Conservation (phyloP, 2,329 filamentous ascomycete species). For the Aureobasidium zeae region DNA sequence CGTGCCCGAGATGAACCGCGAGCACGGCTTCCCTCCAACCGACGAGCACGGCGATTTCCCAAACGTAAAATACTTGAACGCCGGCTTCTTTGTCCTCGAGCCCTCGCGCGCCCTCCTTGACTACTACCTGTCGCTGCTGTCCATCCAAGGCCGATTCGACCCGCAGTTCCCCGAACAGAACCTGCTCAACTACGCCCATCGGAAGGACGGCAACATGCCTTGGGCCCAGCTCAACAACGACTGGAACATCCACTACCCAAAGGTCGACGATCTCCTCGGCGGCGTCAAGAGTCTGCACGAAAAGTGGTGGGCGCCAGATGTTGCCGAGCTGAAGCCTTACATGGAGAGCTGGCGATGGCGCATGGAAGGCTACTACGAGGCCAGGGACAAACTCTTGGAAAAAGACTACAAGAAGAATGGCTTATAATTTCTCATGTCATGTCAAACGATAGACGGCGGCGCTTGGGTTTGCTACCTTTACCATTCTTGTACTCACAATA, state of each 20-base stretch:
- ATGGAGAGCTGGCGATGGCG: conserved; percentile 27
- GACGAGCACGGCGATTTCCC: conserved; percentile 24
- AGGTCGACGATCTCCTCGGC: conserved; percentile 28
- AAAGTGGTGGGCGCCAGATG: conserved; percentile 33
- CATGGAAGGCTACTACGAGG: conserved; percentile 32
- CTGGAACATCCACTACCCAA: conserved; percentile 33
- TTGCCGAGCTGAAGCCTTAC: conserved; percentile 27
- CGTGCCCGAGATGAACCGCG: conserved; percentile 25
- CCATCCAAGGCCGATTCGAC: conserved; percentile 25
- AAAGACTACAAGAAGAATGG: conserved; percentile 9
- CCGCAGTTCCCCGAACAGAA: conserved; percentile 30
- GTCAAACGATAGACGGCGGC: no score
- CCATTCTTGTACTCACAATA: no score
- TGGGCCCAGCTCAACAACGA: conserved; percentile 30
- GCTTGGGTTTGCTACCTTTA: no score
- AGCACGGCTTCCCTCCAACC: conserved; percentile 27
- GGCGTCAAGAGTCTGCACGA: conserved; percentile 32
- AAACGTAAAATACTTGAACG: conserved; percentile 24
- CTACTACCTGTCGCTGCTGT: conserved; percentile 26
- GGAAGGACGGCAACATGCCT: conserved; percentile 32
- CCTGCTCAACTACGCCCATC: conserved; percentile 30
- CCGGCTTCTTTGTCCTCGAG: conserved; percentile 29
- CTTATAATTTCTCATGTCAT: no score
- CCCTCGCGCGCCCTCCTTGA: conserved; percentile 24
- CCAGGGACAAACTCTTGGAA: conserved; percentile 20